phyloP scores from a whole-genome alignment of 176 grass and related monocot genomes.

The Coix lacrymajobi region DNA sequence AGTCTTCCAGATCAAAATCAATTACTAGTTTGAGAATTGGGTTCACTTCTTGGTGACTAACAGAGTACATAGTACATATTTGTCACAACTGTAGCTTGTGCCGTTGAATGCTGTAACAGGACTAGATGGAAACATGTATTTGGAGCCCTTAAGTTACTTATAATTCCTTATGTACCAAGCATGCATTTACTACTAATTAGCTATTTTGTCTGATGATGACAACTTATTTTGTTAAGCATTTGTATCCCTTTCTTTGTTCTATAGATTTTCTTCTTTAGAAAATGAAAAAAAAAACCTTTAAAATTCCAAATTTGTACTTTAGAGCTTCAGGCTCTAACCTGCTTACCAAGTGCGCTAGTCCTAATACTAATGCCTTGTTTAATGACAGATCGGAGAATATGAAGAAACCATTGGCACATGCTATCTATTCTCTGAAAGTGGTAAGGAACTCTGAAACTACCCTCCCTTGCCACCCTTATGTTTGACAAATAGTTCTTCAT shows the following conservation, averaged over 20 bases:
- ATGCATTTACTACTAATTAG: background rate
- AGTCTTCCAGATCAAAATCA: background rate
- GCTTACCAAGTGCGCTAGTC: background rate
- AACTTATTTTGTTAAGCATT: background rate
- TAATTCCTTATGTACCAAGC: background rate
- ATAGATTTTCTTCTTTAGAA: background rate
- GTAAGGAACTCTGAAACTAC: constrained; percentile 20
- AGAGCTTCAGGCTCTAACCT: background rate
- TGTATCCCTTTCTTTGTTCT: background rate
- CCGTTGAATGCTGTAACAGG: background rate
- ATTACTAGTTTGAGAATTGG: background rate
- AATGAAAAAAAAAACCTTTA: background rate
- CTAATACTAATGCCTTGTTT: constrained; percentile 20
- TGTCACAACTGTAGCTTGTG: background rate
- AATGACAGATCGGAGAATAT: constrained; percentile 74
- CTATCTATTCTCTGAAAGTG: constrained; percentile 73
- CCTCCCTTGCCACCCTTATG: background rate
- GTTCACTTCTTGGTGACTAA: background rate
- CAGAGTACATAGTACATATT: background rate
- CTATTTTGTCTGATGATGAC: background rate
- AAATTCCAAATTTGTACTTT: background rate
- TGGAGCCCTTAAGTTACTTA: background rate
- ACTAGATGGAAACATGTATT: background rate
- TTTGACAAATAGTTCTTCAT: background rate
- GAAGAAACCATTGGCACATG: constrained; percentile 86